Evolutionary conservation across 768 basidiomycete genomes (phyloP).

Genomic region (Boletus pseudo-olivaceus): DNA sequence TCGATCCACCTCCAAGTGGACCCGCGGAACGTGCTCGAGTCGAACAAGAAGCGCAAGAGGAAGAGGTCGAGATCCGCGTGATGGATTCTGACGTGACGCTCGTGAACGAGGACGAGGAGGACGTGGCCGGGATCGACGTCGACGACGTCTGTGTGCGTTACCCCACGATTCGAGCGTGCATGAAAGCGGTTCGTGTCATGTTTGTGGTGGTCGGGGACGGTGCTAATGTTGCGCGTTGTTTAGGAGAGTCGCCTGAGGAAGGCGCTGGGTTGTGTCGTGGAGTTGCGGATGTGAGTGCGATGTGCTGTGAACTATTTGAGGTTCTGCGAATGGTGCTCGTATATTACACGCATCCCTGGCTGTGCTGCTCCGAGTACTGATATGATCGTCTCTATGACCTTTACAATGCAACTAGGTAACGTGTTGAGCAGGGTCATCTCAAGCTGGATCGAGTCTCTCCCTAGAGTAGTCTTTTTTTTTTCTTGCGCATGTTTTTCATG

Average conservation of each 20-base stretch:
- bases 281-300: constrained; percentile 9
- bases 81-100: constrained; percentile 30
- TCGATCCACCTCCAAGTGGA: background rate
- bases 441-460: too few species aligned
- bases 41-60: background rate
- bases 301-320: background rate
- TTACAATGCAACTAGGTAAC: too few species aligned
- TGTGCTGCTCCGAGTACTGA: too few species aligned
- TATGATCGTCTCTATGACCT: too few species aligned
- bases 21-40: background rate
- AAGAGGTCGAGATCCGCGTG: background rate
- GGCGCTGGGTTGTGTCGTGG: constrained; percentile 12
- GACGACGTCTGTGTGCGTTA: constrained; percentile 21
- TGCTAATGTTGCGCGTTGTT: background rate
- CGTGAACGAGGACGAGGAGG: constrained; percentile 22
- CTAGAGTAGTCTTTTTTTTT: background rate
- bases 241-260: constrained; percentile 12
- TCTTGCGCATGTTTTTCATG: background rate
- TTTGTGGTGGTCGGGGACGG: background rate
- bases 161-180: constrained; percentile 9
- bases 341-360: too few species aligned
- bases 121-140: constrained; percentile 10
- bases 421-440: too few species aligned
- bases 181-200: constrained; percentile 25
- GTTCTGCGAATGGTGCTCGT: background rate